Percentiles rank a stretch among this genome's conserved stretches.
Conservation (phyloP, 1,284 basidiomycete species). For the Boletus mariae region DNA sequence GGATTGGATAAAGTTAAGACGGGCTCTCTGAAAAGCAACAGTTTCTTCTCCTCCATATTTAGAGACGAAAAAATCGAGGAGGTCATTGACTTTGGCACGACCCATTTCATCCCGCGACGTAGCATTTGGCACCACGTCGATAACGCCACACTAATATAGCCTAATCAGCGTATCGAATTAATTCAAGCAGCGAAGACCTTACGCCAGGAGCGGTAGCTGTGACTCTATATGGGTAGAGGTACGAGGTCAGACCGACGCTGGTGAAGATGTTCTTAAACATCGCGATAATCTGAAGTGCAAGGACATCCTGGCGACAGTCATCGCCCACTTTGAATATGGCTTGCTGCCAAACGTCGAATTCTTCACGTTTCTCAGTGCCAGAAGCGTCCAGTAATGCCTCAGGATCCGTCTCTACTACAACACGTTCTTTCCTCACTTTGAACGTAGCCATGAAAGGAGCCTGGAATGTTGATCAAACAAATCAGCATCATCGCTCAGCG, state of each 20-base stretch:
- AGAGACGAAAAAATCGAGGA: conserved; percentile 91
- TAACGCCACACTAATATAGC: conserved; percentile 81
- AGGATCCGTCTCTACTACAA: conserved; percentile 59
- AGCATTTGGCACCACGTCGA: conserved; percentile 97
- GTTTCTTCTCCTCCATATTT: conserved; percentile 92
- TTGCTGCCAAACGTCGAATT: conserved; percentile 94
- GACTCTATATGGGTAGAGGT: conserved; percentile 95
- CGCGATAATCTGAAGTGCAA: conserved; percentile 95
- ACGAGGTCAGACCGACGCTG: conserved; percentile 83
- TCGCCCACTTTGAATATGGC: conserved; percentile 99
- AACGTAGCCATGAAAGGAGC: conserved; percentile 99
- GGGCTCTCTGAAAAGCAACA: conserved; percentile 87
- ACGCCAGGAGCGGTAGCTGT: conserved; percentile 96
- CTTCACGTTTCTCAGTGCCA: conserved; percentile 53
- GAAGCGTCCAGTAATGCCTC: conserved; percentile 65
- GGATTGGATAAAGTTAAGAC: conserved; percentile 95
- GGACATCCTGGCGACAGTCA: conserved; percentile 96
- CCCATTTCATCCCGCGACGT: conserved; percentile 99
- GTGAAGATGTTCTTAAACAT: conserved; percentile 99
- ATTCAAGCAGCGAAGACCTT: conserved; percentile 32
- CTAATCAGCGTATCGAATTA: conserved; percentile 1
- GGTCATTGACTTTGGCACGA: conserved; percentile 94
- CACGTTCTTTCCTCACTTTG: conserved; percentile 86
- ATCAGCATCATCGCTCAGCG: not conserved
- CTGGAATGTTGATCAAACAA: conserved; percentile 39